Conservation (phyloP, 2,329 filamentous ascomycete species). For the Epichloe aotearoae region DNA sequence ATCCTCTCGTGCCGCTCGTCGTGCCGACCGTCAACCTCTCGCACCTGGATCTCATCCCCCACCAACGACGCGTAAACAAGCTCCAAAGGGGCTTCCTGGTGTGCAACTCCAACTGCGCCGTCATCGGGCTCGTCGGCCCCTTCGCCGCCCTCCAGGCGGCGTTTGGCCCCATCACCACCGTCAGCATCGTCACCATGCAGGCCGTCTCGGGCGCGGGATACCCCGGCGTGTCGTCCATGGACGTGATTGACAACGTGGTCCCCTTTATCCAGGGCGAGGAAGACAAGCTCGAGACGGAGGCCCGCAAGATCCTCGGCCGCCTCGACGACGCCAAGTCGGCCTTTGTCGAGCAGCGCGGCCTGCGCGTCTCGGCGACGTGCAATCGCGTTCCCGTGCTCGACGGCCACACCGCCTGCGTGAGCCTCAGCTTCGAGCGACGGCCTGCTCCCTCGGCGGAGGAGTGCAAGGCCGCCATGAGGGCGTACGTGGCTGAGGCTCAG, state of each 20-base stretch:
- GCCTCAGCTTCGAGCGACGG: slow-evolving; percentile 63
- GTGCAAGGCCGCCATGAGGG: slow-evolving; percentile 65
- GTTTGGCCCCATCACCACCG: slow-evolving; percentile 69
- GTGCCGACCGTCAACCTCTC: slow-evolving; percentile 88
- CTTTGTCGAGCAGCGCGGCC: slow-evolving; percentile 59
- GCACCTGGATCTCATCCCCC: slow-evolving; percentile 77
- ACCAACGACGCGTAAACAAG: slow-evolving; percentile 62
- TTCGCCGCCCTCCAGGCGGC: slow-evolving; percentile 78
- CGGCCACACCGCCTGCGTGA: slow-evolving; percentile 91
- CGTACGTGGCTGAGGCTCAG: slow-evolving; percentile 73
- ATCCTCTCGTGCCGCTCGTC: slow-evolving; percentile 81
- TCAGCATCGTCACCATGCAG: slow-evolving; percentile 82
- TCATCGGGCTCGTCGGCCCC: slow-evolving; percentile 85
- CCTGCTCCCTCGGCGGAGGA: slow-evolving; percentile 62
- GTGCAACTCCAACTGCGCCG: slow-evolving; percentile 97
- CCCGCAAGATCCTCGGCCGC: slow-evolving; percentile 79
- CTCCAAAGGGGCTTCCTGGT: slow-evolving; percentile 82
- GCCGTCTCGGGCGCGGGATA: slow-evolving; percentile 89
- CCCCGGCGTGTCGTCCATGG: slow-evolving; percentile 83
- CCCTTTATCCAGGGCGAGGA: slow-evolving; percentile 90
- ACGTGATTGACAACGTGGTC: slow-evolving; percentile 91
- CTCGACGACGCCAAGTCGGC: slow-evolving; percentile 59
- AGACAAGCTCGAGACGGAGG: slow-evolving; percentile 90
- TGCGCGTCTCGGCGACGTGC: slow-evolving; percentile 76
- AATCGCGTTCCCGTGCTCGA: slow-evolving; percentile 92